Percentiles rank a stretch among this genome's conserved stretches.
phyloP scores from a whole-genome alignment of 192 early-diverging fungal species.

The Glomus cerebriforme region DNA sequence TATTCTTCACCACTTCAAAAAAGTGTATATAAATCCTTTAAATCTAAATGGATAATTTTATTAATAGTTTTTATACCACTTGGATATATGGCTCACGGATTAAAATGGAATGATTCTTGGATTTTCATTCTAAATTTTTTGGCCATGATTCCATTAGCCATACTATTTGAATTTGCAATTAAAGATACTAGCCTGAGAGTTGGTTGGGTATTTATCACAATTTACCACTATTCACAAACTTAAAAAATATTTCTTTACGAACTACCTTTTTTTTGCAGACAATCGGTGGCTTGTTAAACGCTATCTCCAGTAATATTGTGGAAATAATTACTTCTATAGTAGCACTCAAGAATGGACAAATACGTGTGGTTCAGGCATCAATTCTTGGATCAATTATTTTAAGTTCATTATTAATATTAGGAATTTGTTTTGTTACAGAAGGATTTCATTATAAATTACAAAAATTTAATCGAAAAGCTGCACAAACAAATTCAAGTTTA shows the following conservation, averaged over 20 bases:
- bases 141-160: conserved; percentile 91
- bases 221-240: no score
- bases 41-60: no score
- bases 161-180: conserved; percentile 47
- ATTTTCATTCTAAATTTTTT: conserved; percentile 87
- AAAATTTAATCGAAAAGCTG: conserved; percentile 65
- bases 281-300: conserved; percentile 62
- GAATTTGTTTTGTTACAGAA: conserved; percentile 83
- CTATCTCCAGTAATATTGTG: conserved; percentile 81
- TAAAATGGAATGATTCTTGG: conserved; percentile 66
- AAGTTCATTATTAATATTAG: conserved; percentile 81
- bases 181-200: conserved; percentile 47
- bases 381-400: conserved; percentile 88
- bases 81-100: conserved; percentile 63
- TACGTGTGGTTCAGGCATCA: conserved; percentile 84
- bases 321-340: conserved; percentile 83
- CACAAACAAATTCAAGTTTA: conserved; percentile 71
- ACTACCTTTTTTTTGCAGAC: no score
- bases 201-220: conserved; percentile 42
- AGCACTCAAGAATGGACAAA: conserved; percentile 74
- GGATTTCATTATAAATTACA: conserved; percentile 76
- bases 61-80: conserved; percentile 74
- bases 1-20: no score
- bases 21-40: no score
- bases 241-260: no score